Conservation (phyloP, 1,139 yeast genomes). For the Blastobotrys aristatus region DNA sequence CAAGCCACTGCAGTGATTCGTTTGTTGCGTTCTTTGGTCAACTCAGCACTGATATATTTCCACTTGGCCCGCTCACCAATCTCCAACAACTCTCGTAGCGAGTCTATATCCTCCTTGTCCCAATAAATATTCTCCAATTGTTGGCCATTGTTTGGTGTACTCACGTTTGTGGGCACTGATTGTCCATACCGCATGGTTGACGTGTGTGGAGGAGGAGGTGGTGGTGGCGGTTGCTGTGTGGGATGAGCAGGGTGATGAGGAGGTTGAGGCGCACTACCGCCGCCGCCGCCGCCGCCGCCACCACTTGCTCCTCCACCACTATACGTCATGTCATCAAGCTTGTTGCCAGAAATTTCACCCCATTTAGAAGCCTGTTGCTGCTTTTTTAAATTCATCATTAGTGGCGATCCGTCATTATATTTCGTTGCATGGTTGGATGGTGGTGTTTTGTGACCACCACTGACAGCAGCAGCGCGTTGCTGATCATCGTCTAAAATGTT, state of each 20-base stretch:
- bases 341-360: background rate
- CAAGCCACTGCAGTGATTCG: slow-evolving; percentile 41
- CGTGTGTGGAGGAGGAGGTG: too few species aligned
- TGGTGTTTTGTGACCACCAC: too few species aligned
- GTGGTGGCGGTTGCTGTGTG: slow-evolving; percentile 9
- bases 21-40: slow-evolving; percentile 30
- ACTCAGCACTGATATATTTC: slow-evolving; percentile 38
- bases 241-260: background rate
- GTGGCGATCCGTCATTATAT: background rate
- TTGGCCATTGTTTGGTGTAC: slow-evolving; percentile 3
- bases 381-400: slow-evolving; percentile 1
- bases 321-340: background rate
- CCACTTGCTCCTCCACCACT: background rate
- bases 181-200: background rate
- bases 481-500: slow-evolving; percentile 10
- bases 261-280: too few species aligned
- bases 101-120: slow-evolving; percentile 35
- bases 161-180: background rate
- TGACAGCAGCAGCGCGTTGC: background rate
- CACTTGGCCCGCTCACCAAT: slow-evolving; percentile 41
- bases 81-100: slow-evolving; percentile 35
- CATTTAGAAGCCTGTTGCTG: background rate
- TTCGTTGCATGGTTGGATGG: background rate
- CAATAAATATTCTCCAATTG: slow-evolving; percentile 24
- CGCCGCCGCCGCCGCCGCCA: too few species aligned